Evolutionary conservation across 2,329 filamentous ascomycete species (phyloP).

Genomic region (Paecilomyces sp.): DNA sequence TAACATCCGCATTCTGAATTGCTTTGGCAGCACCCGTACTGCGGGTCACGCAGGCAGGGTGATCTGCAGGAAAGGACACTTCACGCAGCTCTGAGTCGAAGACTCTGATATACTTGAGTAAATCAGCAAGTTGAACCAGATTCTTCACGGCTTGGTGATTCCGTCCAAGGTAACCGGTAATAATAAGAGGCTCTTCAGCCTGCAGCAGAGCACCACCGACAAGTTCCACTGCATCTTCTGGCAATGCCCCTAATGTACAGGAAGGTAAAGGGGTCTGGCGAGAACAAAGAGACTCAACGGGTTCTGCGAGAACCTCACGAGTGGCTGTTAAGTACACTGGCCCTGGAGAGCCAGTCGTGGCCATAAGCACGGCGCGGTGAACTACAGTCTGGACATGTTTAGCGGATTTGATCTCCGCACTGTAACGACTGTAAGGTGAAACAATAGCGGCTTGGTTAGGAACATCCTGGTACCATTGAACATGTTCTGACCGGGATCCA

Average conservation of each 20-base stretch:
- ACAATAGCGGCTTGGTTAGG: constrained; percentile 72
- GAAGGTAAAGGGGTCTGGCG: constrained; percentile 61
- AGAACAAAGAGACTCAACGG: constrained; percentile 61
- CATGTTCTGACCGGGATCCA: constrained; percentile 68
- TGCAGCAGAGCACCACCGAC: constrained; percentile 34
- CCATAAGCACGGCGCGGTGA: constrained; percentile 72
- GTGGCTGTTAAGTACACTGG: constrained; percentile 73
- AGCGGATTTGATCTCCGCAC: constrained; percentile 72
- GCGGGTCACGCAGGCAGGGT: constrained; percentile 56
- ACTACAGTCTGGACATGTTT: constrained; percentile 82
- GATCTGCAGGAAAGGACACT: constrained; percentile 36
- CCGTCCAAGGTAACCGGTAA: constrained; percentile 44
- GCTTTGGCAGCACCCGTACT: constrained; percentile 65
- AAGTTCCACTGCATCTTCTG: constrained; percentile 32
- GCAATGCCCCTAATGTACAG: constrained; percentile 56
- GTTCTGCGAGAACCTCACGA: constrained; percentile 74
- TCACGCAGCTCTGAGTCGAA: constrained; percentile 44
- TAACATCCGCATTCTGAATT: constrained; percentile 70
- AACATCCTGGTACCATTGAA: constrained; percentile 77
- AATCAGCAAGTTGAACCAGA: constrained; percentile 39
- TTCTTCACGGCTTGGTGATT: constrained; percentile 33
- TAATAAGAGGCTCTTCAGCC: constrained; percentile 40
- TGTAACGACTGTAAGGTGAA: constrained; percentile 74
- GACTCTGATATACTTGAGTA: constrained; percentile 38
- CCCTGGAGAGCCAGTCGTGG: constrained; percentile 64